phyloP scores from a whole-genome alignment of 2,329 filamentous ascomycete genomes.

The Microdochium trichocladiopsis region DNA sequence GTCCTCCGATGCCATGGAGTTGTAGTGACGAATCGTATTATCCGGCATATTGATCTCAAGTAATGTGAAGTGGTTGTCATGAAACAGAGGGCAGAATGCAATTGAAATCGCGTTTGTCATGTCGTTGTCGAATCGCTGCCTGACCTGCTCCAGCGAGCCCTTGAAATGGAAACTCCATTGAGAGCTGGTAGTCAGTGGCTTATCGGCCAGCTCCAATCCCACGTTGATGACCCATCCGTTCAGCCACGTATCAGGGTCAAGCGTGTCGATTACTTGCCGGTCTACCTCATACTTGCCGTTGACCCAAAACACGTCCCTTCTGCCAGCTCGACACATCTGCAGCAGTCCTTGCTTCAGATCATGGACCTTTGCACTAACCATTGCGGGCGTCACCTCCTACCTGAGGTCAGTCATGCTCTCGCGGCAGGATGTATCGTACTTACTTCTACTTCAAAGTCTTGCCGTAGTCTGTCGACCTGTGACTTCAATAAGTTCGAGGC shows the following conservation, averaged over 20 bases:
- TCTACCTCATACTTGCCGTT: neutral
- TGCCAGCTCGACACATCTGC: neutral
- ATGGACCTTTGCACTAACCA: too few species aligned
- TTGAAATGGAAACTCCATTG: neutral
- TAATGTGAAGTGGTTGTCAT: neutral
- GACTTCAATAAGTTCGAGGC: neutral
- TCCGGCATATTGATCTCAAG: neutral
- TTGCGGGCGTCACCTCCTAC: too few species aligned
- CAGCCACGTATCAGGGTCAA: neutral
- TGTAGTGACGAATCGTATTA: neutral
- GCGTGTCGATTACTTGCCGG: neutral
- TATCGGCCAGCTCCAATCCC: neutral
- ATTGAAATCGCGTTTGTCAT: neutral
- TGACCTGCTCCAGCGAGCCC: too few species aligned
- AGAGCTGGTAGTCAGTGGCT: neutral
- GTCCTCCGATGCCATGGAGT: neutral
- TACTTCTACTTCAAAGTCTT: too few species aligned
- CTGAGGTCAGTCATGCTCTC: too few species aligned
- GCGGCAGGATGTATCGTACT: too few species aligned
- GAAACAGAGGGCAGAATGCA: neutral
- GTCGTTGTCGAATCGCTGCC: too few species aligned
- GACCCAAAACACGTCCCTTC: neutral
- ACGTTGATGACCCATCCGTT: neutral
- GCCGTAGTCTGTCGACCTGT: too few species aligned
- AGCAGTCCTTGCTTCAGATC: too few species aligned